Percentiles rank a stretch among this genome's conserved stretches.
Conservation (phyloP, 192 early-diverging fungal species). For the Linnemannia hyalina region DNA sequence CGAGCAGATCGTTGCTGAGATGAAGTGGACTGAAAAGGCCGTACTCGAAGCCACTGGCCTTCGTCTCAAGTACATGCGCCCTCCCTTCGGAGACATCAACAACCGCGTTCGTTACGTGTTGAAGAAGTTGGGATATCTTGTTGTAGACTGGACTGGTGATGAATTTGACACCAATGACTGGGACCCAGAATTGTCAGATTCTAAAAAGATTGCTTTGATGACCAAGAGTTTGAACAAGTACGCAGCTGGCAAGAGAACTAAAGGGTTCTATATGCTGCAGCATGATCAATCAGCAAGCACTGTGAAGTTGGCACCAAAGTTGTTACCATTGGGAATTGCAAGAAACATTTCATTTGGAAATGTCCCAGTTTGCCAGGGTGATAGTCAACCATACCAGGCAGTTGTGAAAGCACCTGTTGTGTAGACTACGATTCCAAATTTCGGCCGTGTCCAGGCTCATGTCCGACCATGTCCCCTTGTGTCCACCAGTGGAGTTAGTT, state of each 20-base stretch:
- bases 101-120: conserved; percentile 62
- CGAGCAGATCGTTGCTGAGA: conserved; percentile 64
- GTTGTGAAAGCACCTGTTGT: conserved; percentile 1
- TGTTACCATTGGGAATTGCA: conserved; percentile 37
- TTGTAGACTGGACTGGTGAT: conserved; percentile 41
- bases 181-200: conserved; percentile 41
- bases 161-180: conserved; percentile 67
- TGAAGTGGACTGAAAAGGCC: conserved; percentile 62
- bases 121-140: conserved; percentile 46
- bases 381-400: conserved; percentile 27
- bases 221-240: conserved; percentile 22
- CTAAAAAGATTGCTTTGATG: conserved; percentile 1
- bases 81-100: conserved; percentile 69
- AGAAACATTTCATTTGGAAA: conserved; percentile 33
- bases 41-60: conserved; percentile 58
- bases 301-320: conserved; percentile 37
- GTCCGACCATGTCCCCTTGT: too few relatives aligned
- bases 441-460: too few relatives aligned
- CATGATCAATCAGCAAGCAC: conserved; percentile 35
- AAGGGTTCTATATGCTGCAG: conserved; percentile 46
- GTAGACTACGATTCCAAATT: background rate
- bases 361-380: conserved; percentile 32
- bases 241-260: conserved; percentile 37
- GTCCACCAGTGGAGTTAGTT: too few relatives aligned
- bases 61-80: conserved; percentile 61